These are phyloP conservation scores for Tillandsia leiboldiana DNA, from an alignment of 176 grass and related monocot species.

Conservation along the genomic window DNA sequence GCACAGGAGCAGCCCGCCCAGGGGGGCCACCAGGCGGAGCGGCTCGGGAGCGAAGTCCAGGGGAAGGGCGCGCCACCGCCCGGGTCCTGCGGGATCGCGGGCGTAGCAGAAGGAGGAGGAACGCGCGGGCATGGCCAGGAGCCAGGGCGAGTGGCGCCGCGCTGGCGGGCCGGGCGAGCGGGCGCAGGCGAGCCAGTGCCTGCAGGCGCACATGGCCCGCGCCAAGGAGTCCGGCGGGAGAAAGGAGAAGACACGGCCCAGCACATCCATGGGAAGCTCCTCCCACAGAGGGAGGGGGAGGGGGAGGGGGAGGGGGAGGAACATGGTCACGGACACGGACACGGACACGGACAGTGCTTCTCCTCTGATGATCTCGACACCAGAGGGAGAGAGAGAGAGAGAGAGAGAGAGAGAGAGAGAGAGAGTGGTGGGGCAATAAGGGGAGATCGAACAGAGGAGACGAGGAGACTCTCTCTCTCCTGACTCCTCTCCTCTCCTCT, in stretches of 20 bases:
- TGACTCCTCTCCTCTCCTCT: too few relatives aligned
- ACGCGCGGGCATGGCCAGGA: slow-evolving; percentile 25
- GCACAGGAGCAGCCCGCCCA: slow-evolving; percentile 22
- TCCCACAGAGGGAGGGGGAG: slow-evolving; percentile 11
- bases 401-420: background rate
- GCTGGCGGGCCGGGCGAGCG: background rate
- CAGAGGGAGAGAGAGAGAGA: background rate
- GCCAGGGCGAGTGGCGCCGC: slow-evolving; percentile 17
- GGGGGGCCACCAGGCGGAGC: slow-evolving; percentile 24
- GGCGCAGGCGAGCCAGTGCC: slow-evolving; percentile 24
- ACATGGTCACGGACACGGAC: background rate
- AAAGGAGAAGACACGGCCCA: slow-evolving; percentile 29
- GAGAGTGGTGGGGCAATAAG: background rate
- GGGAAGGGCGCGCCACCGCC: slow-evolving; percentile 24
- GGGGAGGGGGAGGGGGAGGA: background rate
- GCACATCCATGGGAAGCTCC: slow-evolving; percentile 24
- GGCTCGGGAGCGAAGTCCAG: slow-evolving; percentile 19
- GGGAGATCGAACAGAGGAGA: too few relatives aligned
- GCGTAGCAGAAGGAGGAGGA: slow-evolving; percentile 9
- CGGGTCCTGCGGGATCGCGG: slow-evolving; percentile 7
- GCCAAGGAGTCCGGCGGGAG: slow-evolving; percentile 32
- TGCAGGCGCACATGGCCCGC: slow-evolving; percentile 21
- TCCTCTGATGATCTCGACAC: background rate
- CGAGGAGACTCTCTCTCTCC: too few relatives aligned
- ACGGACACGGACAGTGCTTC: background rate